phyloP scores from a whole-genome alignment of 148 eudicot genomes.

The Mesembryanthemum crystallinum region DNA sequence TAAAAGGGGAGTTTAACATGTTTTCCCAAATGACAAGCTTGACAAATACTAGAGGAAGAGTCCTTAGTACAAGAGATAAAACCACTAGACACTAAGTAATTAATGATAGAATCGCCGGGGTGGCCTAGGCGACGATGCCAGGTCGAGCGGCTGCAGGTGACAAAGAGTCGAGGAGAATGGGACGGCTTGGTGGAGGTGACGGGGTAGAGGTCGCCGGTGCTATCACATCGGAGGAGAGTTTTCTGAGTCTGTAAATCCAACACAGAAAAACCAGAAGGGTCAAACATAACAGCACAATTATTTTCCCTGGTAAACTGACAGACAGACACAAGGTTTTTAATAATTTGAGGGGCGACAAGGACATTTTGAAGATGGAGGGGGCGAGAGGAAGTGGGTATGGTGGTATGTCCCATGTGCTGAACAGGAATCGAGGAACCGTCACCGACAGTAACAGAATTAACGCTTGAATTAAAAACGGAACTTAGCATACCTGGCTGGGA shows the following conservation, averaged over 20 bases:
- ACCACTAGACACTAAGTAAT: background rate
- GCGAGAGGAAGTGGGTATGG: too few species aligned
- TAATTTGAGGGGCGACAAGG: background rate
- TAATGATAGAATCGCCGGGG: background rate
- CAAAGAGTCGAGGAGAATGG: background rate
- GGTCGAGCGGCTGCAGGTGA: background rate
- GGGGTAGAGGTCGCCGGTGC: background rate
- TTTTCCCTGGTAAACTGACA: slow-evolving; percentile 11
- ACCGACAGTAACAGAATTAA: background rate
- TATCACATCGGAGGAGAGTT: background rate
- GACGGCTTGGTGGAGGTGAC: background rate
- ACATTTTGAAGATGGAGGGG: background rate
- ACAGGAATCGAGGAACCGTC: background rate
- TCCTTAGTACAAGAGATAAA: background rate
- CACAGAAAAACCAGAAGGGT: slow-evolving; percentile 6
- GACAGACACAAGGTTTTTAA: background rate
- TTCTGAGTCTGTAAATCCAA: background rate
- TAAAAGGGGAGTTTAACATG: background rate
- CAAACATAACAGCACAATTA: slow-evolving; percentile 14
- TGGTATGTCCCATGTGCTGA: background rate
- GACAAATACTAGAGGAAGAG: background rate
- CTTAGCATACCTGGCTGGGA: background rate
- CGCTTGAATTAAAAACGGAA: background rate
- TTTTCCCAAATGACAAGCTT: slow-evolving; percentile 4
- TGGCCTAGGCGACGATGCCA: background rate